Evolutionary conservation across 2,329 filamentous ascomycete species (phyloP).

Genomic region (Pseudogymnoascus sp.): DNA sequence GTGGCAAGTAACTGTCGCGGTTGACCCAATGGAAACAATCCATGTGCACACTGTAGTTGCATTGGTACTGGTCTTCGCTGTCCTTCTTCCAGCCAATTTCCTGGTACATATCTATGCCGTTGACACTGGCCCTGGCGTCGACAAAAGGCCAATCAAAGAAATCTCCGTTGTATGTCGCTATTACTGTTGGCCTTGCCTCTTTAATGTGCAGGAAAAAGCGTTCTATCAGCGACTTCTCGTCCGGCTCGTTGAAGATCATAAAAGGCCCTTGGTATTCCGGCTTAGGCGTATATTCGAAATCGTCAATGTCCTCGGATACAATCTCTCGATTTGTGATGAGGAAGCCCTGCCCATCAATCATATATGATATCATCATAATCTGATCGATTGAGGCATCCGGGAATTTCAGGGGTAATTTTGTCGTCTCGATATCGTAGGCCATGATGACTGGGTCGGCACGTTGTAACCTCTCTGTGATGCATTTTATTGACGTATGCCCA

Average conservation of each 20-base stretch:
- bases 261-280: constrained; percentile 93
- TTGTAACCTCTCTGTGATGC: constrained; percentile 78
- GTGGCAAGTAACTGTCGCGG: constrained; percentile 93
- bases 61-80: constrained; percentile 92
- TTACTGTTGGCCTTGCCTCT: constrained; percentile 86
- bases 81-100: constrained; percentile 97
- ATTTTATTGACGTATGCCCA: constrained; percentile 72
- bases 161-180: constrained; percentile 99
- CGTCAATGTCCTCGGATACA: constrained; percentile 91
- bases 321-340: constrained; percentile 97
- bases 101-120: constrained; percentile 98
- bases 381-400: constrained; percentile 91
- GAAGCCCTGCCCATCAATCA: constrained; percentile 98
- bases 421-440: constrained; percentile 98
- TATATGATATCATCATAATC: constrained; percentile 99
- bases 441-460: constrained; percentile 95
- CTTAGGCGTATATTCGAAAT: constrained; percentile 97
- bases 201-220: constrained; percentile 95
- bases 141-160: constrained; percentile 99
- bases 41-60: constrained; percentile 94
- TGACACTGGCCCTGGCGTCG: constrained; percentile 82
- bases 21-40: constrained; percentile 99
- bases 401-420: constrained; percentile 91
- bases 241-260: constrained; percentile 95
- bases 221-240: constrained; percentile 81